These are phyloP conservation scores for Phoma sp. DNA, from an alignment of 2,329 filamentous ascomycete genomes.

Conservation along the genomic window DNA sequence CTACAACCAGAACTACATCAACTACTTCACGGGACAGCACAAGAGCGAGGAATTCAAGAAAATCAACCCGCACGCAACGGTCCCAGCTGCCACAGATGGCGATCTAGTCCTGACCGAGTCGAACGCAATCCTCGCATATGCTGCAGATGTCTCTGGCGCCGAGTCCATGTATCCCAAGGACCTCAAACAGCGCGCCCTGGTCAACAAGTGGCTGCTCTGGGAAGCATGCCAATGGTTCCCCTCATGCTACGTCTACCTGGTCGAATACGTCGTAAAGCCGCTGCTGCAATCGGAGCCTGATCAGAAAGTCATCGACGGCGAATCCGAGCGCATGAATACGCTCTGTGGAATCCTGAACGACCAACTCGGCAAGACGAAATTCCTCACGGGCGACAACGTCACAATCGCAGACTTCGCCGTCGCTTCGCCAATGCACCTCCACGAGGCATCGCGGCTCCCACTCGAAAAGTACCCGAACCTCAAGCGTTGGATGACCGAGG, in stretches of 20 bases:
- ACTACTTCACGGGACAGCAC: conserved; percentile 51
- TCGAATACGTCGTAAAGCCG: conserved; percentile 51
- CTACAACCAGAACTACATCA: conserved; percentile 47
- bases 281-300: conserved; percentile 47
- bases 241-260: conserved; percentile 50
- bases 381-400: conserved; percentile 44
- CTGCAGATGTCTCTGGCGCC: conserved; percentile 42
- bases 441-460: conserved; percentile 43
- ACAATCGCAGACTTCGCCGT: conserved; percentile 53
- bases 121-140: conserved; percentile 52
- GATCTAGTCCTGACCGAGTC: conserved; percentile 51
- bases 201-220: conserved; percentile 53
- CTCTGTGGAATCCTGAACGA: conserved; percentile 48
- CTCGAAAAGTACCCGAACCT: conserved; percentile 49
- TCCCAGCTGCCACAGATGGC: conserved; percentile 49
- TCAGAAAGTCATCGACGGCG: conserved; percentile 42
- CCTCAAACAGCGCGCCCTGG: conserved; percentile 46
- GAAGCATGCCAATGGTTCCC: conserved; percentile 51
- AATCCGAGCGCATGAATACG: conserved; percentile 43
- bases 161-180: conserved; percentile 49
- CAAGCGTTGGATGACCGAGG: conserved; percentile 47
- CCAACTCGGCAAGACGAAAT: conserved; percentile 48
- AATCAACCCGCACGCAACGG: conserved; percentile 49
- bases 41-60: conserved; percentile 45
- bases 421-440: conserved; percentile 49